Base-by-base conservation (phyloP, 441 rosid species). In the Raphanus hybrid region DNA sequence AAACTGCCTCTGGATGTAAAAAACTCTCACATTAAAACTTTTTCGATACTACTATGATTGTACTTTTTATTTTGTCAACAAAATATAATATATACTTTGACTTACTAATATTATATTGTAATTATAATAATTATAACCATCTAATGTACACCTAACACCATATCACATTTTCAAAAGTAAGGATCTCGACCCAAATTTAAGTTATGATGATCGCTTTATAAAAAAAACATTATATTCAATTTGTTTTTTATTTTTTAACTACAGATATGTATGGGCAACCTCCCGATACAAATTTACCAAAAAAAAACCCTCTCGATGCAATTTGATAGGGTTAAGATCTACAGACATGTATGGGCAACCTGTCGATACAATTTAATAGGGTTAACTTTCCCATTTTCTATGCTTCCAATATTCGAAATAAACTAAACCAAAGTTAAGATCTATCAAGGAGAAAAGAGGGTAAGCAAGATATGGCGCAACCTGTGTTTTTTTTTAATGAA, bases 391-490 rank as follows among this genome's bases (percentile, higher is more conserved):
- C 39, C 39, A 29, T 60, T 48, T 58, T 41, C 9, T 37, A 64
- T 64, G 72, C 39, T 55, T 15, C 23, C 4, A 2, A 60, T 78
- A 72, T 73, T 66, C 73, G 59, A 67, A 72, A 48, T 72, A 54
- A 57, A 67, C 29, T 35, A 67, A 27, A 50, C 11, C 50, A 71
- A 71, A 71, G 61, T 27, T 37, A 66, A 76, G 66, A 76, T 76
- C 41, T 64, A 16, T n/a, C 26, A n/a, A 20, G 12, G 6, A 63
- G 52, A 37, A 45, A 37, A 37, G 15, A 48, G 45, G 3, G 41
- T 67, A 20, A n/a, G 4, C 62, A 78, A 72, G 77, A 67, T 73
- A 60, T 78, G 77, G 26, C 59, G 67, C 74, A 67, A 67, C 64
- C 34, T 29, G 15, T 72, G 69, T 67, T 71, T 50, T 61, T 50